A percentile compares a stretch with the other conserved stretches of the same genome.
Evolutionary conservation across 2,329 filamentous ascomycete species (phyloP).

Genomic region (Microcyclosporella mali): DNA sequence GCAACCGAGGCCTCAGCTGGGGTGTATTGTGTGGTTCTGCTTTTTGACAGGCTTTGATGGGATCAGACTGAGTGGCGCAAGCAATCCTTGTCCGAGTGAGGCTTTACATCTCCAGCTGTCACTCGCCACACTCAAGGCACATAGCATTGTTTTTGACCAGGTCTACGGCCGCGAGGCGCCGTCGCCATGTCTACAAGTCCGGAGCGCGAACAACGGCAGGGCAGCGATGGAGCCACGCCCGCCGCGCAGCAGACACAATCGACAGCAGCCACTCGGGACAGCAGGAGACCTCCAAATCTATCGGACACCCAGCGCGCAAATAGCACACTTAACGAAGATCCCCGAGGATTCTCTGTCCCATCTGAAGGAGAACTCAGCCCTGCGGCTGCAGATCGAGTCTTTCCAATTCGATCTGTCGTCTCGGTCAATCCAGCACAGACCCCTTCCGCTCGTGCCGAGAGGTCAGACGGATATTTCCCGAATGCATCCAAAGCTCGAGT

Average conservation of each 20-base stretch:
- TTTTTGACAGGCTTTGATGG: constrained; percentile 2
- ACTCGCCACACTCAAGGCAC: not conserved
- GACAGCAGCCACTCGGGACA: not conserved
- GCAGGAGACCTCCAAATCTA: not conserved
- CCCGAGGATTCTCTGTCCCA: constrained; percentile 4
- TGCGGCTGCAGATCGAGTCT: constrained; percentile 56
- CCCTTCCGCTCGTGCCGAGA: constrained; percentile 12
- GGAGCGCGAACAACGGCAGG: constrained; percentile 4
- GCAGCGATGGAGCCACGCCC: too few species aligned
- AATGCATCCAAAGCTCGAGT: constrained; percentile 17
- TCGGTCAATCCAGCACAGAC: constrained; percentile 57
- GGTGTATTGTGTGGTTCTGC: not conserved
- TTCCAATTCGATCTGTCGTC: constrained; percentile 74
- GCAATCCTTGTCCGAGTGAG: constrained; percentile 1
- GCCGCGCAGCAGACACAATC: constrained; percentile 1
- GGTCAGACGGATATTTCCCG: constrained; percentile 34
- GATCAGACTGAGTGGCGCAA: constrained; percentile 1
- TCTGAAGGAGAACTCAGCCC: constrained; percentile 34
- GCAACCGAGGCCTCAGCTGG: not conserved
- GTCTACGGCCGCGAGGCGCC: constrained; percentile 1
- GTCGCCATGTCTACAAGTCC: constrained; percentile 4
- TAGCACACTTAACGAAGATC: not conserved
- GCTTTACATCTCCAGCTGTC: too few species aligned
- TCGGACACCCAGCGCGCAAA: constrained; percentile 6
- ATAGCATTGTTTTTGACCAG: not conserved